Conservation (phyloP, 1,284 basidiomycete genomes). For the Cystobasidium slooffiae region DNA sequence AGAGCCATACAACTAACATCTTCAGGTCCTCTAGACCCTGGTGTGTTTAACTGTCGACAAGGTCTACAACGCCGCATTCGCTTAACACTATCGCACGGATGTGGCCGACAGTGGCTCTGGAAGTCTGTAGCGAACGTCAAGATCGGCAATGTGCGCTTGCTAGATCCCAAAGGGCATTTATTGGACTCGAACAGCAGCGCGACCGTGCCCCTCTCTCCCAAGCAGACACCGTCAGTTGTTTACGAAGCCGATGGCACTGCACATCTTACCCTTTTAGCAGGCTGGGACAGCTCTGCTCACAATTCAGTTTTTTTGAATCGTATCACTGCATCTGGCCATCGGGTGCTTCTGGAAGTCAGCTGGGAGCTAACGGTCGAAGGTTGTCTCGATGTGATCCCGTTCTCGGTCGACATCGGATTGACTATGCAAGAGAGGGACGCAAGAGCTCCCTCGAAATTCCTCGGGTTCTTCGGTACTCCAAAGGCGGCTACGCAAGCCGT, state of each 20-base stretch:
- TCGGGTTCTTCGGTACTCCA: slow-evolving; percentile 74
- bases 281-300: slow-evolving; percentile 94
- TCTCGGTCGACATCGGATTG: slow-evolving; percentile 83
- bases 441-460: slow-evolving; percentile 74
- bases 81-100: slow-evolving; percentile 79
- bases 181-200: slow-evolving; percentile 70
- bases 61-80: slow-evolving; percentile 85
- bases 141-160: slow-evolving; percentile 77
- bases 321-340: slow-evolving; percentile 76
- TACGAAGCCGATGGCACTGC: slow-evolving; percentile 74
- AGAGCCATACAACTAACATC: slow-evolving; percentile 79
- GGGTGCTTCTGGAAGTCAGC: slow-evolving; percentile 75
- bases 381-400: slow-evolving; percentile 79
- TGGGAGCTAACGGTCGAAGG: slow-evolving; percentile 82
- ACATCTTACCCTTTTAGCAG: slow-evolving; percentile 67
- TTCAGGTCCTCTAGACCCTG: slow-evolving; percentile 76
- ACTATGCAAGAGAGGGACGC: slow-evolving; percentile 85
- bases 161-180: slow-evolving; percentile 81
- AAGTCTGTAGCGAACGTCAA: slow-evolving; percentile 74
- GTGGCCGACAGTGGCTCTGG: slow-evolving; percentile 88
- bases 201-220: slow-evolving; percentile 67
- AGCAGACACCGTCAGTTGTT: slow-evolving; percentile 38
- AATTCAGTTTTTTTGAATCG: slow-evolving; percentile 83
- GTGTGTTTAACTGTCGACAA: slow-evolving; percentile 86
- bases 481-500: slow-evolving; percentile 76